Conservation (phyloP, 2,329 filamentous ascomycete genomes). For the Colletotrichum sp. region DNA sequence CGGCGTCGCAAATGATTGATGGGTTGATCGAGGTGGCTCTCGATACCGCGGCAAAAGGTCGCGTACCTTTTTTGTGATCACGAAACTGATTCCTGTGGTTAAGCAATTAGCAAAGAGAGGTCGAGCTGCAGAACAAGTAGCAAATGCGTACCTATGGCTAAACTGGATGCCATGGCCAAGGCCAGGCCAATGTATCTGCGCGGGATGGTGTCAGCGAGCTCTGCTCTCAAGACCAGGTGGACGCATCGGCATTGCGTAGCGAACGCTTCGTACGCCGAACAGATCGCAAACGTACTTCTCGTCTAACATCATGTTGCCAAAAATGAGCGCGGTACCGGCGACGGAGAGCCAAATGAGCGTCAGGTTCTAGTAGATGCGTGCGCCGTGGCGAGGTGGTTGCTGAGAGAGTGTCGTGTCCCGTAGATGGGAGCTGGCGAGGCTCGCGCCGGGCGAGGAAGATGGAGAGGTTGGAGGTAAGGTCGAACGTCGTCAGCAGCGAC, state of each 20-base stretch:
- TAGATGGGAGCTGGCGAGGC: constrained; percentile 17
- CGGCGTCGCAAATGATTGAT: background rate
- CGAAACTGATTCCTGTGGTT: constrained; percentile 84
- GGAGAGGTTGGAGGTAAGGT: background rate
- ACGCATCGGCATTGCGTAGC: background rate
- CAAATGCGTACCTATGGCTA: constrained; percentile 70
- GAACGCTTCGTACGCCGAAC: background rate
- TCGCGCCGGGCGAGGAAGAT: constrained; percentile 28
- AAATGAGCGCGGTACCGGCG: constrained; percentile 8
- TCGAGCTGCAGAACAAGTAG: background rate
- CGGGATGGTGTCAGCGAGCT: constrained; percentile 33
- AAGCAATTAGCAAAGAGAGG: constrained; percentile 24
- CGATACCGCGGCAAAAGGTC: background rate
- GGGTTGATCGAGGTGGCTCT: background rate
- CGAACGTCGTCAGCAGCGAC: constrained; percentile 20
- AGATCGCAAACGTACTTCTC: constrained; percentile 24
- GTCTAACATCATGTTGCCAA: constrained; percentile 23
- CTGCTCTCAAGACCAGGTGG: background rate
- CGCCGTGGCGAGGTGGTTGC: constrained; percentile 5
- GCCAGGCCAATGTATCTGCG: constrained; percentile 77
- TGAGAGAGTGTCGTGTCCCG: constrained; percentile 13
- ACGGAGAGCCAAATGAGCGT: constrained; percentile 13
- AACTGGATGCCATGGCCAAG: constrained; percentile 75
- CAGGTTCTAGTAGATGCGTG: background rate
- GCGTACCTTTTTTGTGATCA: constrained; percentile 96